Conservation (phyloP, 2,329 filamentous ascomycete genomes). For the Paraphaeosphaeria sporulosa region DNA sequence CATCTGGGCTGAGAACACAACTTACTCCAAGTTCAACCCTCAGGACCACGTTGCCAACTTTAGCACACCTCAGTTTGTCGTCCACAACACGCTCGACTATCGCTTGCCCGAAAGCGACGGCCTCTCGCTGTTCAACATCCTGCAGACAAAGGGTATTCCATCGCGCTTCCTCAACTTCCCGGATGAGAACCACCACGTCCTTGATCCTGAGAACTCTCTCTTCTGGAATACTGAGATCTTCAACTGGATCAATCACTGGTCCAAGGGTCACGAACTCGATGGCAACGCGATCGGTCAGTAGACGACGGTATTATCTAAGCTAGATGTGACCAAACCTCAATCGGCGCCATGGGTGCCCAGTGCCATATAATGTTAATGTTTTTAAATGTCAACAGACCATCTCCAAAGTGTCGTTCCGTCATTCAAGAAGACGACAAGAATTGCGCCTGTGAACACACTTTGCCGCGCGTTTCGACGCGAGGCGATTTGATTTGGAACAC, state of each 20-base stretch:
- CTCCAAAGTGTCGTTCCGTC: neutral
- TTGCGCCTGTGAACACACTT: neutral
- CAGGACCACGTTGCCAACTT: conserved; percentile 69
- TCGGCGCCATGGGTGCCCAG: neutral
- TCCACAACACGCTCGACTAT: conserved; percentile 92
- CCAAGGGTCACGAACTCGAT: conserved; percentile 41
- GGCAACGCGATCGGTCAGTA: conserved; percentile 40
- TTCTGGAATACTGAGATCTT: conserved; percentile 77
- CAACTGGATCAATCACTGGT: conserved; percentile 51
- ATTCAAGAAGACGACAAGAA: neutral
- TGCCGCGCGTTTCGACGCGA: neutral
- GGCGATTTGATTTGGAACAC: neutral
- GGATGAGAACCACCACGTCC: conserved; percentile 80
- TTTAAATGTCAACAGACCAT: neutral
- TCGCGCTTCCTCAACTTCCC: conserved; percentile 83
- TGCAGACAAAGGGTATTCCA: conserved; percentile 78
- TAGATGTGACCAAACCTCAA: neutral
- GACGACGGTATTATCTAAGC: conserved; percentile 2
- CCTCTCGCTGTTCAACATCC: conserved; percentile 81
- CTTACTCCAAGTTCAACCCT: conserved; percentile 67
- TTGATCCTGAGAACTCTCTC: conserved; percentile 88
- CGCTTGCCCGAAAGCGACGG: conserved; percentile 86
- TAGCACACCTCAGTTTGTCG: conserved; percentile 85
- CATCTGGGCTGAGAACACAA: conserved; percentile 45
- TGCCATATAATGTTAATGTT: neutral